Evolutionary conservation across 768 basidiomycete species (phyloP).

Genomic region (Boletus rubroflammeus): DNA sequence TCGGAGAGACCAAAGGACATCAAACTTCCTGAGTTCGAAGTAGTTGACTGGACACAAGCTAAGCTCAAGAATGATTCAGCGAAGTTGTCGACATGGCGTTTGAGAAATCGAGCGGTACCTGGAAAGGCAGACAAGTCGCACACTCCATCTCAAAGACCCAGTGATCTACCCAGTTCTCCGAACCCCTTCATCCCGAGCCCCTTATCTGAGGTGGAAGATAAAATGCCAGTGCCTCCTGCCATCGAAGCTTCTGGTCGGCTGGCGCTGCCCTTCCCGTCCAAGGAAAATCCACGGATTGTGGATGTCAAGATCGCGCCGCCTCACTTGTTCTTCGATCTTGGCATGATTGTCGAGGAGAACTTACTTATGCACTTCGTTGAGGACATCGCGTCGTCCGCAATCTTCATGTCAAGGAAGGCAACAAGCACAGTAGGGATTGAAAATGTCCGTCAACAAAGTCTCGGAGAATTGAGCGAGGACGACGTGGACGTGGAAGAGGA

Average conservation of each 20-base stretch:
- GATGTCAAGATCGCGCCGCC: conserved; percentile 52
- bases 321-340: conserved; percentile 75
- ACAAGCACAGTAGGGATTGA: not conserved
- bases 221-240: conserved; percentile 9
- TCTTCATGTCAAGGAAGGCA: conserved; percentile 11
- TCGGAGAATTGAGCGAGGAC: conserved; percentile 9
- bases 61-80: conserved; percentile 40
- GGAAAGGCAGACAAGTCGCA: conserved; percentile 14
- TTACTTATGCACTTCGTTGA: conserved; percentile 48
- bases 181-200: conserved; percentile 19
- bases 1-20: conserved; percentile 19
- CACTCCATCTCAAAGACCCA: conserved; percentile 18
- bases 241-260: conserved; percentile 18
- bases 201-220: conserved; percentile 15
- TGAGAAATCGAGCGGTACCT: conserved; percentile 31
- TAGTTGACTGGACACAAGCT: conserved; percentile 60
- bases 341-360: conserved; percentile 35
- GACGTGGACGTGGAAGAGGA: conserved; percentile 15
- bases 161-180: conserved; percentile 15
- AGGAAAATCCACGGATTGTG: conserved; percentile 8
- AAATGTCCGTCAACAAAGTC: not conserved
- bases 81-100: conserved; percentile 63
- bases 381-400: conserved; percentile 31
- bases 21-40: conserved; percentile 52
- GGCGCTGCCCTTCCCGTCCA: not conserved